Conservation (phyloP, 108 stramenopile species). For the Cyclotella atomus region DNA sequence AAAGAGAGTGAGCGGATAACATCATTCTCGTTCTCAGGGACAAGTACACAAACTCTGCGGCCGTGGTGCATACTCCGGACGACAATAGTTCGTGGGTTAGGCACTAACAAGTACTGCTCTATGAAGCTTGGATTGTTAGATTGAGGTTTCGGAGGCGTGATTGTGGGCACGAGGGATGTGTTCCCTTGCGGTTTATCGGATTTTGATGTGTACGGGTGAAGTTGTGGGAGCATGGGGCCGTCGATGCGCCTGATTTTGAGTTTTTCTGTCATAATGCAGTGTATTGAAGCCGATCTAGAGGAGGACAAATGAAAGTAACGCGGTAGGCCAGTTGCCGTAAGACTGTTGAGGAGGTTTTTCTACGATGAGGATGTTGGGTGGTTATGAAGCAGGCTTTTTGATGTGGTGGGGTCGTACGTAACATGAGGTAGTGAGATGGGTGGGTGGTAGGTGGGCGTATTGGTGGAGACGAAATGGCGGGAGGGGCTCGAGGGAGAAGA, state of each 20-base stretch:
- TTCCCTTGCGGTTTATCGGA: slow-evolving; percentile 6
- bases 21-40: slow-evolving; percentile 6
- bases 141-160: slow-evolving; percentile 26
- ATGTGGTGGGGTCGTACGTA: too few relatives aligned
- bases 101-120: slow-evolving; percentile 36
- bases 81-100: slow-evolving; percentile 24
- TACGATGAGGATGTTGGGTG: too few relatives aligned
- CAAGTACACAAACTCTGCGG: slow-evolving; percentile 24
- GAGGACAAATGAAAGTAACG: too few relatives aligned
- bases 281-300: too few relatives aligned
- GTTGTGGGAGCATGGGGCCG: slow-evolving; percentile 35
- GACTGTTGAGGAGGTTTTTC: too few relatives aligned
- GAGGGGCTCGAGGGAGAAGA: too few relatives aligned
- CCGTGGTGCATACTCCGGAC: slow-evolving; percentile 41
- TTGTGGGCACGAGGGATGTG: slow-evolving; percentile 39
- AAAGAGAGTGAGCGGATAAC: slow-evolving; percentile 29
- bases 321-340: too few relatives aligned
- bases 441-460: too few relatives aligned
- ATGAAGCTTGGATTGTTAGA: background rate
- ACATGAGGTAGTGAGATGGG: too few relatives aligned
- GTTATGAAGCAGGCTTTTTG: too few relatives aligned
- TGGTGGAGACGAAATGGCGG: too few relatives aligned
- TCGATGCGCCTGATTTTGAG: slow-evolving; percentile 4
- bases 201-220: slow-evolving; percentile 14
- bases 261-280: slow-evolving; percentile 10